Conservation (phyloP, 345 rosid species). For the Populus nigra region DNA sequence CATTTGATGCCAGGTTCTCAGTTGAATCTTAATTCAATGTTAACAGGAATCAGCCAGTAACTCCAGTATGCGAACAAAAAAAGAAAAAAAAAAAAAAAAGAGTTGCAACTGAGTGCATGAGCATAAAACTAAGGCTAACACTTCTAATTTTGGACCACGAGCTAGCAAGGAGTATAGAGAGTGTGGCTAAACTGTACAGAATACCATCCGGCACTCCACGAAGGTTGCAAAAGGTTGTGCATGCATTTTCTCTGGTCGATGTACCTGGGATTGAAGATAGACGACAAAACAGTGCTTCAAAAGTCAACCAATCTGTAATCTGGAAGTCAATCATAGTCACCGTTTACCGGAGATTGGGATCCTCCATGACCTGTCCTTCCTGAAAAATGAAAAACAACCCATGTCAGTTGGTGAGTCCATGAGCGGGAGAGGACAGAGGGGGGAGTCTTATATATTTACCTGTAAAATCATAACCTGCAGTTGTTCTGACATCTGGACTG, state of each 20-base stretch:
- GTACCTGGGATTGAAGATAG: slow-evolving; percentile 17
- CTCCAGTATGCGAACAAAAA: not conserved
- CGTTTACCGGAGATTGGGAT: slow-evolving; percentile 60
- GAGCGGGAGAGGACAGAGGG: not conserved
- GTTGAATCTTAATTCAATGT: not conserved
- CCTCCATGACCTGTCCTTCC: slow-evolving; percentile 49
- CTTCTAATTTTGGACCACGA: not conserved
- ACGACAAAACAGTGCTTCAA: not conserved
- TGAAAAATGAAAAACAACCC: slow-evolving; percentile 24
- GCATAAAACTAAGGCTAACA: not conserved
- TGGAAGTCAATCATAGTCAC: slow-evolving; percentile 49
- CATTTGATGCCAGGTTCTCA: not conserved
- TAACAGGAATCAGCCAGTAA: not conserved
- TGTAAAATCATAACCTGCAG: slow-evolving; percentile 46
- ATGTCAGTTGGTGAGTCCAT: slow-evolving; percentile 3
- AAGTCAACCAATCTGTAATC: slow-evolving; percentile 33
- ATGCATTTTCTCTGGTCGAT: slow-evolving; percentile 21
- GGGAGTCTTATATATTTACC: slow-evolving; percentile 28
- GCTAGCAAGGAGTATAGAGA: slow-evolving; percentile 15
- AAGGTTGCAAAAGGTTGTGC: slow-evolving; percentile 25
- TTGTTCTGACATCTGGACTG: slow-evolving; percentile 36
- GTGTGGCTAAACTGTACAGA: slow-evolving; percentile 39
- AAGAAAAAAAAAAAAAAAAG: not conserved
- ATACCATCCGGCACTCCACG: slow-evolving; percentile 33
- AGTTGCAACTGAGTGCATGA: not conserved